Evolutionary conservation across 139 green algal genomes (phyloP).

Genomic region (Raphidocelis subcapitata): DNA sequence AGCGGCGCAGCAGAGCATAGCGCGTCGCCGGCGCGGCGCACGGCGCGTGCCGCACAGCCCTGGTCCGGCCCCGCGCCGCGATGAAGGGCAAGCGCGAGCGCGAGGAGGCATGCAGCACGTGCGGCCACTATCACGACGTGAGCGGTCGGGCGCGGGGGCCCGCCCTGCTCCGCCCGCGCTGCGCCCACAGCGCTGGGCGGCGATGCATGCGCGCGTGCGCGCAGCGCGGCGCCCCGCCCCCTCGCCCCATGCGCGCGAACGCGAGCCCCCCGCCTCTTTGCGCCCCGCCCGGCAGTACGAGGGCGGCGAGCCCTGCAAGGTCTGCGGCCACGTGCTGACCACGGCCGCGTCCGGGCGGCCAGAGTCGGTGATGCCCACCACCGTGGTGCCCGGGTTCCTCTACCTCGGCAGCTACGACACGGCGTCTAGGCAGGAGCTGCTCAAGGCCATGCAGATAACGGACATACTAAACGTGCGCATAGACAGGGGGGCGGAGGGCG

Average conservation of each 20-base stretch:
- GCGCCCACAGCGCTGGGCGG: no score
- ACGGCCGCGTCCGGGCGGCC: slow-evolving; percentile 11
- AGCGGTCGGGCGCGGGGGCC: no score
- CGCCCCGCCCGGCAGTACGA: slow-evolving; percentile 58
- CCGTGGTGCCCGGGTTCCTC: slow-evolving; percentile 79
- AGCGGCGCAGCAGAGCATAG: no score
- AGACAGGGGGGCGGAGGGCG: neutral
- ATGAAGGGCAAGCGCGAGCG: slow-evolving; percentile 59
- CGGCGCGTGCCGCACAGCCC: no score
- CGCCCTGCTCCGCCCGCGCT: no score
- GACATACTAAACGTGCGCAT: slow-evolving; percentile 85
- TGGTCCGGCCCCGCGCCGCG: neutral
- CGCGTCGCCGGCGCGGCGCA: no score
- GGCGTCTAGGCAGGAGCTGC: slow-evolving; percentile 78
- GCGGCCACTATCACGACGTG: slow-evolving; percentile 90
- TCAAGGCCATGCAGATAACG: slow-evolving; percentile 79
- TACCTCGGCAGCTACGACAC: slow-evolving; percentile 92
- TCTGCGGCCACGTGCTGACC: slow-evolving; percentile 80
- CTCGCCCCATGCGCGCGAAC: no score
- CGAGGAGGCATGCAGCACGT: slow-evolving; percentile 87
- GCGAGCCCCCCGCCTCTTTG: no score
- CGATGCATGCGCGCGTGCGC: no score
- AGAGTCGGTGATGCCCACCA: slow-evolving; percentile 68
- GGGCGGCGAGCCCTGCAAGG: slow-evolving; percentile 72
- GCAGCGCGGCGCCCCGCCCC: no score